Evolutionary conservation across 2,329 filamentous ascomycete genomes (phyloP).

Genomic region (Diaporthe citriasiana): DNA sequence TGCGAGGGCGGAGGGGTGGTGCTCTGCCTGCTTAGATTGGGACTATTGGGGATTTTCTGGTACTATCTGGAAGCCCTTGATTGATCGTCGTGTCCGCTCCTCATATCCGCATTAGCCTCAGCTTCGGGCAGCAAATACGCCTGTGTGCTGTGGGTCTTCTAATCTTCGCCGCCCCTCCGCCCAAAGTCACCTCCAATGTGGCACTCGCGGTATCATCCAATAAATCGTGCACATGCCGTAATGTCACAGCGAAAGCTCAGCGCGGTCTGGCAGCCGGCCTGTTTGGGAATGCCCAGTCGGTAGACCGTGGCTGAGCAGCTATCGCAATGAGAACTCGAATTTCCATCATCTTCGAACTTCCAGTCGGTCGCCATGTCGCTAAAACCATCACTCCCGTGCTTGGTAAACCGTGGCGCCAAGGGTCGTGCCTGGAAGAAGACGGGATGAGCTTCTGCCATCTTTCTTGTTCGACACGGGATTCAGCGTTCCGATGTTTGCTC

Average conservation of each 20-base stretch:
- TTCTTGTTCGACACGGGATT: slow-evolving; percentile 12
- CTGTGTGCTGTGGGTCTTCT: slow-evolving; percentile 26
- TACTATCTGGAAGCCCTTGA: slow-evolving; percentile 7
- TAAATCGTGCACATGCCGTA: neutral
- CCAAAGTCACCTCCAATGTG: slow-evolving; percentile 6
- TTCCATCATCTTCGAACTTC: neutral
- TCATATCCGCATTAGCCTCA: slow-evolving; percentile 9
- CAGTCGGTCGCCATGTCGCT: slow-evolving; percentile 12
- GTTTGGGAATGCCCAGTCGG: slow-evolving; percentile 22
- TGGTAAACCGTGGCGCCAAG: slow-evolving; percentile 25
- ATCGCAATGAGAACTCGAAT: slow-evolving; percentile 1
- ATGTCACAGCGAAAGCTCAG: neutral
- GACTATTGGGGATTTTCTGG: neutral
- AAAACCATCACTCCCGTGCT: slow-evolving; percentile 13
- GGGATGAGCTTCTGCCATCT: neutral
- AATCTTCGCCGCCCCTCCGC: slow-evolving; percentile 18
- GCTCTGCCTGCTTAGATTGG: neutral
- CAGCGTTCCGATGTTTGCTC: slow-evolving; percentile 20
- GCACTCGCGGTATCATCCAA: slow-evolving; percentile 24
- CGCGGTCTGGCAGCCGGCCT: slow-evolving; percentile 4
- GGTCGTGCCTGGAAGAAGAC: neutral
- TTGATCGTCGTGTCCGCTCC: slow-evolving; percentile 15
- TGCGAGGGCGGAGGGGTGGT: slow-evolving; percentile 11
- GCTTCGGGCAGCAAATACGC: slow-evolving; percentile 27
- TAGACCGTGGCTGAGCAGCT: slow-evolving; percentile 9